phyloP scores from a whole-genome alignment of 179 eudicot species.

The Corrigiola litoralis region DNA sequence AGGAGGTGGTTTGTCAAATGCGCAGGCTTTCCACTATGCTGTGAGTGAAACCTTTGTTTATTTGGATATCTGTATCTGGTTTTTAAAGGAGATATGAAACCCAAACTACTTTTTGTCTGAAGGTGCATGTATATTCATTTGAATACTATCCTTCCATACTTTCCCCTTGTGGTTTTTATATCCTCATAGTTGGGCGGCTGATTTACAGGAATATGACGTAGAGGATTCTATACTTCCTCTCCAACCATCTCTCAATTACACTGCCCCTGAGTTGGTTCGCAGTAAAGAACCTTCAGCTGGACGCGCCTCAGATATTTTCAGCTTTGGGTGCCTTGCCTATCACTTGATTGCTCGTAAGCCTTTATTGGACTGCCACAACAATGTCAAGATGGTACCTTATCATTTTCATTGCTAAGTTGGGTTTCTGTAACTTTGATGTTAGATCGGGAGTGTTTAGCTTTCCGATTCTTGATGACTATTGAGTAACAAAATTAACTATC shows the following conservation, averaged over 20 bases:
- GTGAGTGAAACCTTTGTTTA: conserved; percentile 44
- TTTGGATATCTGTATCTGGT: not conserved
- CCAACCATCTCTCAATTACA: conserved; percentile 93
- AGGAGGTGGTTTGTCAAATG: conserved; percentile 43
- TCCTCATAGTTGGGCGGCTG: not conserved
- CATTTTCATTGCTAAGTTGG: conserved; percentile 22
- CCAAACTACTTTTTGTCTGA: not conserved
- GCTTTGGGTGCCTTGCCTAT: conserved; percentile 92
- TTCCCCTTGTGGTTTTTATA: not conserved
- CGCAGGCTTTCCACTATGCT: conserved; percentile 79
- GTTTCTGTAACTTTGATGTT: conserved; percentile 10
- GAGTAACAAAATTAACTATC: not conserved
- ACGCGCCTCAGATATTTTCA: conserved; percentile 77
- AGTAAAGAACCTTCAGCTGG: conserved; percentile 68
- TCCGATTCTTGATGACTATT: too few species aligned
- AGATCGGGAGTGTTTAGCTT: not conserved
- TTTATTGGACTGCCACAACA: conserved; percentile 96
- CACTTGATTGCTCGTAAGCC: conserved; percentile 88
- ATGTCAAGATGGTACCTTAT: conserved; percentile 85
- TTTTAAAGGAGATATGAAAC: not conserved
- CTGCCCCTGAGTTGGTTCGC: conserved; percentile 93
- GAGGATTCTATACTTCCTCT: conserved; percentile 94
- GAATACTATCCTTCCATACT: not conserved
- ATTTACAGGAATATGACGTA: conserved; percentile 83
- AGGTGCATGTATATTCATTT: conserved; percentile 5